These are phyloP conservation scores for Isoetes taiwanensis DNA, from an alignment of 75 land plant species.

Conservation along the genomic window DNA sequence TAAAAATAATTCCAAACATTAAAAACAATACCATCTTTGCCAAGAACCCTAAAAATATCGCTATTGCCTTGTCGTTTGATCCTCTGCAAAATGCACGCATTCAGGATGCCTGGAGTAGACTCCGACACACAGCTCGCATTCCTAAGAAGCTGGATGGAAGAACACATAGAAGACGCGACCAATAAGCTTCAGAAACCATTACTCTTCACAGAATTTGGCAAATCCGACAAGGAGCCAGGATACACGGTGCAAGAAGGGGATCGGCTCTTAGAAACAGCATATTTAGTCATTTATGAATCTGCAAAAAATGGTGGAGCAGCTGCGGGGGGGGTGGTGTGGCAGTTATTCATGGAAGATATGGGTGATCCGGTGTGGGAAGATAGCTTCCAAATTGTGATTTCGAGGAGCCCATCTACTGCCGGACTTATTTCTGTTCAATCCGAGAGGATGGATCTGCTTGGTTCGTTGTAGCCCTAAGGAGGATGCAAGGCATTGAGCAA, in stretches of 20 bases:
- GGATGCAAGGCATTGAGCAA: no score
- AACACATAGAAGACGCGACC: constrained; percentile 48
- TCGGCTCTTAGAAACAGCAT: constrained; percentile 25
- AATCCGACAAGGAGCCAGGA: constrained; percentile 13
- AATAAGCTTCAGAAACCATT: constrained; percentile 52
- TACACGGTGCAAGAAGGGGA: constrained; percentile 25
- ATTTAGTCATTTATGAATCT: constrained; percentile 39
- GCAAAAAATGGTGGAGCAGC: constrained; percentile 42
- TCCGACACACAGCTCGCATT: constrained; percentile 28
- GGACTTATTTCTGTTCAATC: no score
- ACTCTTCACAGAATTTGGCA: constrained; percentile 65
- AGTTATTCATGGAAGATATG: constrained; percentile 47
- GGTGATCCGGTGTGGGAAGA: no score
- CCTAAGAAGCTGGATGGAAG: constrained; percentile 42
- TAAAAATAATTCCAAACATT: no score
- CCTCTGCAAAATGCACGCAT: no score
- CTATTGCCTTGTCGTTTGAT: no score
- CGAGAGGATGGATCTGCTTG: no score
- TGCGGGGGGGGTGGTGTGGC: constrained; percentile 74
- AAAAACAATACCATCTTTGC: no score
- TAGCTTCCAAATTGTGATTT: no score
- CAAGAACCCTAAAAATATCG: no score
- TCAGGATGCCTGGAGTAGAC: constrained; percentile 43
- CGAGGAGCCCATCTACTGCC: no score
- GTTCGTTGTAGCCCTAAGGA: no score